Evolutionary conservation across 208 protist genomes (phyloP).

Genomic region (Wallacemonas rigidus): DNA sequence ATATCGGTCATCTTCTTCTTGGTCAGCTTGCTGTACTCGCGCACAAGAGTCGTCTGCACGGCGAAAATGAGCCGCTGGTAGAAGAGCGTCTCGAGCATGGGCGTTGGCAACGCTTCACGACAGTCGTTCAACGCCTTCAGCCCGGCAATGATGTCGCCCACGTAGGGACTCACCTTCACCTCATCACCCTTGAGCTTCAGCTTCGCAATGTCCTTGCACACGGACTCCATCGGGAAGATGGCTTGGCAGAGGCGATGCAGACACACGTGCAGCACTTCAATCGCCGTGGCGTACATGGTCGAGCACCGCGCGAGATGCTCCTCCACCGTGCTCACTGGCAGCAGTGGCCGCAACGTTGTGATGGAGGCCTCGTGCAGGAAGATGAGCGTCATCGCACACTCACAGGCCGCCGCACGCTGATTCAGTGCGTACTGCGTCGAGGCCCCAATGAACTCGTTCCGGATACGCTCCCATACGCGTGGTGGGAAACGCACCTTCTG

Average conservation of each 20-base stretch:
- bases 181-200: conserved; percentile 62
- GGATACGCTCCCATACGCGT: conserved; percentile 61
- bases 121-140: conserved; percentile 53
- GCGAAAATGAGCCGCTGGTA: conserved; percentile 71
- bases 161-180: conserved; percentile 67
- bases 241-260: conserved; percentile 80
- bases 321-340: conserved; percentile 40
- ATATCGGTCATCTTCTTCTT: conserved; percentile 71
- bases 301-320: conserved; percentile 45
- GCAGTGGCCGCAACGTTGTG: conserved; percentile 51
- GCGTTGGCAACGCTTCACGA: conserved; percentile 63
- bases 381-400: conserved; percentile 62
- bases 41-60: conserved; percentile 62
- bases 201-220: conserved; percentile 57
- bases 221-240: conserved; percentile 62
- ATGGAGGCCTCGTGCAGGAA: conserved; percentile 64
- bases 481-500: conserved; percentile 55
- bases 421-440: conserved; percentile 67
- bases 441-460: conserved; percentile 48
- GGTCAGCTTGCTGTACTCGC: conserved; percentile 74
- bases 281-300: conserved; percentile 44
- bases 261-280: conserved; percentile 78
- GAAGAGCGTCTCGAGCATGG: conserved; percentile 63
- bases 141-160: conserved; percentile 45
- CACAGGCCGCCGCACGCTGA: conserved; percentile 60